Conservation (phyloP, 169 alveolate genomes). For the Ichthyophthirius multifiliis region DNA sequence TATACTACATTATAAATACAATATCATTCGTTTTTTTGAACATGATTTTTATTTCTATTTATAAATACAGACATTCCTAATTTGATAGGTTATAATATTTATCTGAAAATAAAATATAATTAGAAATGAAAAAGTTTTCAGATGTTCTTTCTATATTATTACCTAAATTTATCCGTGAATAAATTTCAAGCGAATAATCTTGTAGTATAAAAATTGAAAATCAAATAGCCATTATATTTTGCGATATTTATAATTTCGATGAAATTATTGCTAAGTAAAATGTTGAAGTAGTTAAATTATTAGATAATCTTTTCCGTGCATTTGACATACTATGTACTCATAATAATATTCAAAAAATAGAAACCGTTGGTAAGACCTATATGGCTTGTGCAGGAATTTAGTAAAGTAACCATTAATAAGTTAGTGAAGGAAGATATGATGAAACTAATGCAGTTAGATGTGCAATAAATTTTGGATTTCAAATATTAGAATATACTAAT, state of each 20-base stretch:
- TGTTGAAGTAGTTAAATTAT: constrained; percentile 34
- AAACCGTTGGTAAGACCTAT: constrained; percentile 70
- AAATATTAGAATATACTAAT: not conserved
- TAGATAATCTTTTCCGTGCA: constrained; percentile 41
- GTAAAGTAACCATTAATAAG: not conserved
- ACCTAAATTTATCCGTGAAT: constrained; percentile 42
- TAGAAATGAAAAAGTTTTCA: not conserved
- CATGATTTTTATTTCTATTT: not conserved
- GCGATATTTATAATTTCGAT: constrained; percentile 60
- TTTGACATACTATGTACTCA: constrained; percentile 48
- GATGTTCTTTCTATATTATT: constrained; percentile 3
- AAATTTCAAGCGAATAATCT: constrained; percentile 37
- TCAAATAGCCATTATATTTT: constrained; percentile 47
- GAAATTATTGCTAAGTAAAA: constrained; percentile 29
- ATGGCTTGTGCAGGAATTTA: constrained; percentile 69
- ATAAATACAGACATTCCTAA: not conserved
- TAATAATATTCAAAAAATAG: constrained; percentile 54
- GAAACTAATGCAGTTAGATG: not conserved
- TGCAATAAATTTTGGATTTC: not conserved
- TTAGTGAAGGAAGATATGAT: not conserved
- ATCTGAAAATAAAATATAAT: not conserved
- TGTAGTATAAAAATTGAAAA: constrained; percentile 44
- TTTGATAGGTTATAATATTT: not conserved
- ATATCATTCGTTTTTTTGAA: not conserved
- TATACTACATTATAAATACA: not conserved